Conservation (phyloP, 108 stramenopile genomes). For the Discostella pseudostelligera region DNA sequence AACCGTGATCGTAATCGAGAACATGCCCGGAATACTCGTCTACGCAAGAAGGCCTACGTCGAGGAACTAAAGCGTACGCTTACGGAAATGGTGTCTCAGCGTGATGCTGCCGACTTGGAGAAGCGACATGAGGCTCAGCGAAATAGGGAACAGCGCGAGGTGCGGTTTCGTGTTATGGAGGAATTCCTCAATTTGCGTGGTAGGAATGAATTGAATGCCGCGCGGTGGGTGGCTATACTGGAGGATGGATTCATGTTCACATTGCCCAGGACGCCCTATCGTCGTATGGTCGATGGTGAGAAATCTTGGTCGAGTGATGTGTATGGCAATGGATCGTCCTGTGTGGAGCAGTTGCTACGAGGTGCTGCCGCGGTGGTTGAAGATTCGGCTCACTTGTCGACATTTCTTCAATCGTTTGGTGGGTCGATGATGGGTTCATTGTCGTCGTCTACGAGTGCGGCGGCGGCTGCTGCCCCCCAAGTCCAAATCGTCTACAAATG, state of each 20-base stretch:
- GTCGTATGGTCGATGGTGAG: constrained; percentile 51
- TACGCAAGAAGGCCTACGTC: constrained; percentile 94
- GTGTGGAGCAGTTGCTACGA: constrained; percentile 58
- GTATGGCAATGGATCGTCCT: constrained; percentile 6
- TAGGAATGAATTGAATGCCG: constrained; percentile 63
- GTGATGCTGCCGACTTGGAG: constrained; percentile 73
- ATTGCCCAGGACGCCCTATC: constrained; percentile 64
- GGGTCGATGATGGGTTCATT: not conserved
- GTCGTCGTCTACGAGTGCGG: too few relatives aligned
- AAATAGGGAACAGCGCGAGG: constrained; percentile 78
- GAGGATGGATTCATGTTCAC: constrained; percentile 76
- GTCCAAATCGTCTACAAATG: constrained; percentile 58
- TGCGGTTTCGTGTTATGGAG: constrained; percentile 81
- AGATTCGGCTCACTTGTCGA: constrained; percentile 55
- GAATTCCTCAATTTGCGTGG: constrained; percentile 82
- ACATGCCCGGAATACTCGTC: constrained; percentile 90
- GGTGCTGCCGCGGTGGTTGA: constrained; percentile 68
- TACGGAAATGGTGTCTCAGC: constrained; percentile 75
- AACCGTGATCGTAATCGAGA: constrained; percentile 93
- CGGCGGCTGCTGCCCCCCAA: not conserved
- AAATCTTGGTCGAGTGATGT: constrained; percentile 13
- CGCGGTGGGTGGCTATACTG: constrained; percentile 83
- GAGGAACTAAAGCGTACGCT: constrained; percentile 88
- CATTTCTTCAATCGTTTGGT: constrained; percentile 59
- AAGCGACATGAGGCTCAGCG: constrained; percentile 62